Percentiles rank a stretch among this genome's conserved stretches.
Evolutionary conservation across 2,329 filamentous ascomycete genomes (phyloP).

Genomic region (Eutypa lata): DNA sequence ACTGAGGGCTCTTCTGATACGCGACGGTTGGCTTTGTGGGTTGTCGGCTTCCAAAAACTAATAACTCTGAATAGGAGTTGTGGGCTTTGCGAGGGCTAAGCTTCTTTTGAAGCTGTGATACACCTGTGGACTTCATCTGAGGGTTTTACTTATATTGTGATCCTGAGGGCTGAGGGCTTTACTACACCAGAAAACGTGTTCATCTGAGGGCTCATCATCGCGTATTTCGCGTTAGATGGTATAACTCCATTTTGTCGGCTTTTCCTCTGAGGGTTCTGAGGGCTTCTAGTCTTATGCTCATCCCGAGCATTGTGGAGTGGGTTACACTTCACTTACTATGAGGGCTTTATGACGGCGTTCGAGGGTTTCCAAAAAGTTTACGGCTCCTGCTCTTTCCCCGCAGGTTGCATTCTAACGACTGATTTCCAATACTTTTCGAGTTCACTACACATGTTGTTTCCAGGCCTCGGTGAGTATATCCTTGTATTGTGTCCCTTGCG

Average conservation of each 20-base stretch:
- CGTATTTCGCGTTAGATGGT: constrained; percentile 4
- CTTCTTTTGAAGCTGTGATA: constrained; percentile 45
- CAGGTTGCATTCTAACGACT: neutral
- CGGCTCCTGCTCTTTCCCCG: neutral
- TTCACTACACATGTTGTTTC: neutral
- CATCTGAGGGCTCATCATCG: constrained; percentile 23
- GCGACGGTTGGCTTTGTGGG: constrained; percentile 53
- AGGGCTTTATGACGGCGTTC: constrained; percentile 31
- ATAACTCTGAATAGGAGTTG: constrained; percentile 33
- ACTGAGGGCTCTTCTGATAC: constrained; percentile 43
- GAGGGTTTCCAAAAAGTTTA: constrained; percentile 26
- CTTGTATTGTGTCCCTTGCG: neutral
- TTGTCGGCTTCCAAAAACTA: constrained; percentile 51
- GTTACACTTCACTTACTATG: constrained; percentile 28
- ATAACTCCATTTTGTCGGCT: constrained; percentile 22
- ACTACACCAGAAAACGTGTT: neutral
- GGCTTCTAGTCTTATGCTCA: constrained; percentile 26
- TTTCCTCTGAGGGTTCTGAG: constrained; percentile 33
- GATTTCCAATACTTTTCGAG: neutral
- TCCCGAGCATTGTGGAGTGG: constrained; percentile 25
- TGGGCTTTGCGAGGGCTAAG: constrained; percentile 52
- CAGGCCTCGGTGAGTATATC: neutral
- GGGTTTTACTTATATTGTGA: constrained; percentile 1
- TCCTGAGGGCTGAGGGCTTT: neutral
- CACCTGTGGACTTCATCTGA: constrained; percentile 53